These are phyloP conservation scores for Hericium alpestre DNA, from an alignment of 768 basidiomycete genomes.

Conservation along the genomic window DNA sequence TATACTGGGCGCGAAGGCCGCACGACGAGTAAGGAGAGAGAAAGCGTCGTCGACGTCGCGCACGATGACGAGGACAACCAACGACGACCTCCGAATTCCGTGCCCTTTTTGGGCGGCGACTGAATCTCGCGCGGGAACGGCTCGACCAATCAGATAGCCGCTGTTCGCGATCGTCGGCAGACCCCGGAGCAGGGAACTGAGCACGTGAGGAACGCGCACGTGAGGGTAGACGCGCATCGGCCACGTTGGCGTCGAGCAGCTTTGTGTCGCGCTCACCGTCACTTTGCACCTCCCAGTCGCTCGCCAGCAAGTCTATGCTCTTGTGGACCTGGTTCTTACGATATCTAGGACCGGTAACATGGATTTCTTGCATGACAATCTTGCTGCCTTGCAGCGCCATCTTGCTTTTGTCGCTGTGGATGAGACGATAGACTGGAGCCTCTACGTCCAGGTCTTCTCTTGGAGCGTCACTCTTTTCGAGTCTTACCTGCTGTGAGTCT, in stretches of 20 bases:
- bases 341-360: not conserved
- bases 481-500: conserved; percentile 70
- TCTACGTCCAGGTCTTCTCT: conserved; percentile 68
- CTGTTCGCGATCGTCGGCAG: not conserved
- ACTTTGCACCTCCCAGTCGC: too few species aligned
- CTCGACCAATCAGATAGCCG: conserved; percentile 6
- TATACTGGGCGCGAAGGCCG: not conserved
- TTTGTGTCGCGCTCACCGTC: too few species aligned
- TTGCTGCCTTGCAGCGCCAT: conserved; percentile 36
- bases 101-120: conserved; percentile 8
- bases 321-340: not conserved
- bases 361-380: conserved; percentile 10
- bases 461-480: conserved; percentile 80
- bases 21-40: conserved; percentile 1
- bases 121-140: not conserved
- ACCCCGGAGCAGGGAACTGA: too few species aligned
- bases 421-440: conserved; percentile 63
- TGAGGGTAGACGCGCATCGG: too few species aligned
- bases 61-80: conserved; percentile 9
- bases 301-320: not conserved
- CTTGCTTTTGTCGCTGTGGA: conserved; percentile 67
- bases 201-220: too few species aligned
- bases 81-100: conserved; percentile 8
- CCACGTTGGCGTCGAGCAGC: too few species aligned
- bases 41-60: conserved; percentile 10